Conservation (phyloP, 441 rosid species). For the Pelargonium citronellum region DNA sequence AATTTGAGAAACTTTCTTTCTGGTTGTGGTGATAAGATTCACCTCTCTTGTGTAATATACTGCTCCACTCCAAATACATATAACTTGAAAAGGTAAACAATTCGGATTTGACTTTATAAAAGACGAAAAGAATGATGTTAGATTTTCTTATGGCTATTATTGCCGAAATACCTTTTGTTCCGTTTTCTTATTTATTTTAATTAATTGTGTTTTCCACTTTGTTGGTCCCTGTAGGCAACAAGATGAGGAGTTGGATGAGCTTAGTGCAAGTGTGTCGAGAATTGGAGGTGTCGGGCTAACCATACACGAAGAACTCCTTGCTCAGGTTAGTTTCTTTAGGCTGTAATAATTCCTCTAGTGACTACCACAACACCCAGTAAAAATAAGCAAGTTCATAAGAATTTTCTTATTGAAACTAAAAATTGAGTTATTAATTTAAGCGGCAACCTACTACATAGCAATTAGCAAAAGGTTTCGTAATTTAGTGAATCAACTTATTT, state of each 20-base stretch:
- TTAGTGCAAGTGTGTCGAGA: constrained; percentile 84
- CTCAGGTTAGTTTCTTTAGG: constrained; percentile 51
- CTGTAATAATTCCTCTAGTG: constrained; percentile 13
- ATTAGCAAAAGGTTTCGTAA: background rate
- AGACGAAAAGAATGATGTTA: background rate
- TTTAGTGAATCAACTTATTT: background rate
- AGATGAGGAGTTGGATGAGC: constrained; percentile 95
- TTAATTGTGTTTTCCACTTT: constrained; percentile 15
- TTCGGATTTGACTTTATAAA: background rate
- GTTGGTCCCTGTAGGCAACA: constrained; percentile 59
- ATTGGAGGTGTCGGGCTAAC: constrained; percentile 96
- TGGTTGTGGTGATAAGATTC: background rate
- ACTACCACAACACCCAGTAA: background rate
- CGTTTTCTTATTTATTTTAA: constrained; percentile 12
- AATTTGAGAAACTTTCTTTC: background rate
- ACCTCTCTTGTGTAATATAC: background rate
- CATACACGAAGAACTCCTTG: constrained; percentile 85
- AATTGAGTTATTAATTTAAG: background rate
- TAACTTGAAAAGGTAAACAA: background rate
- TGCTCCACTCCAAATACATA: background rate
- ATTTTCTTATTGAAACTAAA: background rate
- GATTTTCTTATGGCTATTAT: background rate
- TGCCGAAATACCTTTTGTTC: background rate
- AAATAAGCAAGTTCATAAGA: background rate
- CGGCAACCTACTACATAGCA: background rate